Evolutionary conservation across 2,329 filamentous ascomycete species (phyloP), one percentile per base, ranked within the genome.

Genomic region (Cercospora sojina): DNA sequence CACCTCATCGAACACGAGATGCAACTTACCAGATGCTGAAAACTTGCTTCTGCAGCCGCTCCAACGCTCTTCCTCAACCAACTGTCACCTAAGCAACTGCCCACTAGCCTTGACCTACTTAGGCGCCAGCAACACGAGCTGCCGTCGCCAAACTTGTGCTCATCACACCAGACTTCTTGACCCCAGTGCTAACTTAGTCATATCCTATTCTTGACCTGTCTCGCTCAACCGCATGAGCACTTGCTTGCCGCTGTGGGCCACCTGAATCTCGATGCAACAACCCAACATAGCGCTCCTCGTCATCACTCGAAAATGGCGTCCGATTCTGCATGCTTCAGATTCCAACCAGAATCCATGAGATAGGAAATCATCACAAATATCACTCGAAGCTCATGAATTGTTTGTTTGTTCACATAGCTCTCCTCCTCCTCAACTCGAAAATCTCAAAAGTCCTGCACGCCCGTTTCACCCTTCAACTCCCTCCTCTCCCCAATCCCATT

Each of bases 381-480:
- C 41, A 10, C 3, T n/a, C 1, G 16, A 43, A 43, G 38, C 38
- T 43, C n/a, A 10, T n/a, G n/a, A n/a, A n/a, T n/a, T n/a, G n/a
- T 10, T 47, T 3, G 8, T 18, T 4, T 5, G 10, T 12, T 20
- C n/a, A 47, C 8, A 18, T 23, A 10, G n/a, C 9, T 10, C 18
- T 47, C 8, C 20, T 10, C n/a, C 8, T 43, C n/a, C 38, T 18
- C 8, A 9, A 10, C 41, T 47, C 18, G 9, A 18, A 43, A 5
- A 47, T 5, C 7, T 74, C 67, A 80, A 59, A 80, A 84, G 68
- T 84, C 82, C 64, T 83, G 81, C 58, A 84, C 77, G 10, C 82
- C 82, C 29, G 82, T 84, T 74, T 84, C 80, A 1, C 82, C 82
- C 8, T 67, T 77, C 20, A 73, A 71, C 76, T 69, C 57, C 70